Conservation (phyloP, 2,329 filamentous ascomycete species). For the Aureobasidium melanogenum region DNA sequence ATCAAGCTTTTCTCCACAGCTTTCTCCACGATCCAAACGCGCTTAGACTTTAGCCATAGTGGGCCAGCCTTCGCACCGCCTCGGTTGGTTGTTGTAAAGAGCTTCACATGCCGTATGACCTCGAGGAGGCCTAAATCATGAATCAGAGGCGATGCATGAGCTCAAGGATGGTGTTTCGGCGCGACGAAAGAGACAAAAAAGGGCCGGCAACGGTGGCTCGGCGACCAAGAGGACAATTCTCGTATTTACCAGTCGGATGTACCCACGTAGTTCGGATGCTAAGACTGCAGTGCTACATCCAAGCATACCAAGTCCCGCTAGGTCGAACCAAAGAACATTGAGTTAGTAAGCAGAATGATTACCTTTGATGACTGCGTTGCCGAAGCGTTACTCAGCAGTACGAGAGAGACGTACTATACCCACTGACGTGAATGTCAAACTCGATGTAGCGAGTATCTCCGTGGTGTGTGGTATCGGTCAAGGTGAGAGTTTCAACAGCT, state of each 20-base stretch:
- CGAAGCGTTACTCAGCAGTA: not conserved
- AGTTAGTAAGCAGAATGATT: not conserved
- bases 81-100: not conserved
- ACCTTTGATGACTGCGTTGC: not conserved
- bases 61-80: not conserved
- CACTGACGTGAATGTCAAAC: not conserved
- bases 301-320: constrained; percentile 3
- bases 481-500: not conserved
- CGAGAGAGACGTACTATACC: not conserved
- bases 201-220: not conserved
- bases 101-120: constrained; percentile 4
- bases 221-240: not conserved
- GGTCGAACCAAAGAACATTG: not conserved
- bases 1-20: constrained; percentile 9
- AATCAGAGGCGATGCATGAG: not conserved
- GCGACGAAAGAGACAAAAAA: not conserved
- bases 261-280: not conserved
- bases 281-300: not conserved
- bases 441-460: not conserved
- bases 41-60: not conserved
- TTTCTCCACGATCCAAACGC: constrained; percentile 9
- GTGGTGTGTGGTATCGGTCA: not conserved
- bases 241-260: not conserved
- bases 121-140: not conserved
- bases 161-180: not conserved